Evolutionary conservation across 495 filamentous ascomycete species (phyloP).

Genomic region (Penicillium samsonianum): DNA sequence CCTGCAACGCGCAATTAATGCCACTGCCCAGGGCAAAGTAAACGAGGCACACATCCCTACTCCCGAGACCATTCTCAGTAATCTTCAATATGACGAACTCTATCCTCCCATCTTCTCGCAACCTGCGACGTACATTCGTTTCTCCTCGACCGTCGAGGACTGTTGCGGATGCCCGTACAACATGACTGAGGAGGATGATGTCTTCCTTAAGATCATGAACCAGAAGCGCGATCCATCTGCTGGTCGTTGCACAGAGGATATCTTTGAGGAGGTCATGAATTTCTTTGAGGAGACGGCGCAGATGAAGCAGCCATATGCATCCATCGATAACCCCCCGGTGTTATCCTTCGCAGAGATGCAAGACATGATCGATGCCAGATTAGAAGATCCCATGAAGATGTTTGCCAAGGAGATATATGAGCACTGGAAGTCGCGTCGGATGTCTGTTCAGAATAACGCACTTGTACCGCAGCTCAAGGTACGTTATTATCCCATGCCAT

Average conservation of each 20-base stretch:
- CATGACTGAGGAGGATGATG: slow-evolving; percentile 87
- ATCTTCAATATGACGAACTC: slow-evolving; percentile 80
- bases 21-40: slow-evolving; percentile 72
- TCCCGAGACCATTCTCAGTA: slow-evolving; percentile 73
- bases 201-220: slow-evolving; percentile 82
- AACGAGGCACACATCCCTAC: slow-evolving; percentile 80
- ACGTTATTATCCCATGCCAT: slow-evolving; percentile 14
- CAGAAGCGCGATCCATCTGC: slow-evolving; percentile 60
- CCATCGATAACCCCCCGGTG: slow-evolving; percentile 81
- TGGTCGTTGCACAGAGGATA: slow-evolving; percentile 75
- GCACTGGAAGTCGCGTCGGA: slow-evolving; percentile 79
- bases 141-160: slow-evolving; percentile 97
- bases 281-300: slow-evolving; percentile 87
- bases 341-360: slow-evolving; percentile 79
- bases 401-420: slow-evolving; percentile 88
- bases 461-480: slow-evolving; percentile 77
- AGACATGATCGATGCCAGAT: slow-evolving; percentile 69
- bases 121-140: slow-evolving; percentile 92
- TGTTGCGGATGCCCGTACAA: slow-evolving; percentile 84
- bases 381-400: slow-evolving; percentile 62
- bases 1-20: slow-evolving; percentile 89
- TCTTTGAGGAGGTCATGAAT: slow-evolving; percentile 93
- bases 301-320: slow-evolving; percentile 79
- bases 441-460: slow-evolving; percentile 62
- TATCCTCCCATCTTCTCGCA: slow-evolving; percentile 78